Conservation (phyloP, 164 flowering plant species). For the Malania oleifera region DNA sequence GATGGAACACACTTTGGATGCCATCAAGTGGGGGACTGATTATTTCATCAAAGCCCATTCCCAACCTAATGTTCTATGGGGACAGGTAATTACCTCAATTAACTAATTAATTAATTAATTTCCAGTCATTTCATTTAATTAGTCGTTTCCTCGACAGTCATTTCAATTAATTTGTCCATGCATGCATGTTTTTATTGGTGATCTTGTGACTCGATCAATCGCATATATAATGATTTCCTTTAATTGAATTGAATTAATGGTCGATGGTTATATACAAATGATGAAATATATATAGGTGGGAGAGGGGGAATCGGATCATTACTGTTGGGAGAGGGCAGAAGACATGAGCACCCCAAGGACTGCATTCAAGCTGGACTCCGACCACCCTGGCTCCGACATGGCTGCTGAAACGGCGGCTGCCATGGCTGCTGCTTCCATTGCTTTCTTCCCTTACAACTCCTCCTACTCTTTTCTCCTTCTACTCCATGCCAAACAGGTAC, state of each 20-base stretch:
- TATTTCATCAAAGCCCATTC: constrained; percentile 73
- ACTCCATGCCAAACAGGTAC: constrained; percentile 53
- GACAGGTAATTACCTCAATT: too few relatives aligned
- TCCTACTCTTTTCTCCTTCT: constrained; percentile 52
- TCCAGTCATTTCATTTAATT: too few relatives aligned
- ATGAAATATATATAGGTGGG: constrained; percentile 44
- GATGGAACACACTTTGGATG: constrained; percentile 41
- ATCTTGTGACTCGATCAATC: too few relatives aligned
- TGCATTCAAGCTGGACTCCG: constrained; percentile 49
- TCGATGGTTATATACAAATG: too few relatives aligned
- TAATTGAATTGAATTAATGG: too few relatives aligned
- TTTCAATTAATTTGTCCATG: too few relatives aligned
- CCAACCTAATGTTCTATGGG: constrained; percentile 61
- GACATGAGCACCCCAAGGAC: constrained; percentile 83
- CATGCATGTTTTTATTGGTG: too few relatives aligned
- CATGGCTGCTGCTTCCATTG: constrained; percentile 73
- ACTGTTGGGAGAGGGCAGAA: constrained; percentile 80
- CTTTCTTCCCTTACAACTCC: constrained; percentile 54
- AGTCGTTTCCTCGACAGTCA: too few relatives aligned
- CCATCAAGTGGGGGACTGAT: constrained; percentile 84
- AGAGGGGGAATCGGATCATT: constrained; percentile 68
- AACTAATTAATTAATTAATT: too few relatives aligned
- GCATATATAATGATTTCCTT: too few relatives aligned
- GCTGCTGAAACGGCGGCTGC: constrained; percentile 95
- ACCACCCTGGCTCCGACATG: constrained; percentile 71